These are phyloP conservation scores for Rhododendron ovatum DNA, from an alignment of 148 eudicot species.

Conservation along the genomic window DNA sequence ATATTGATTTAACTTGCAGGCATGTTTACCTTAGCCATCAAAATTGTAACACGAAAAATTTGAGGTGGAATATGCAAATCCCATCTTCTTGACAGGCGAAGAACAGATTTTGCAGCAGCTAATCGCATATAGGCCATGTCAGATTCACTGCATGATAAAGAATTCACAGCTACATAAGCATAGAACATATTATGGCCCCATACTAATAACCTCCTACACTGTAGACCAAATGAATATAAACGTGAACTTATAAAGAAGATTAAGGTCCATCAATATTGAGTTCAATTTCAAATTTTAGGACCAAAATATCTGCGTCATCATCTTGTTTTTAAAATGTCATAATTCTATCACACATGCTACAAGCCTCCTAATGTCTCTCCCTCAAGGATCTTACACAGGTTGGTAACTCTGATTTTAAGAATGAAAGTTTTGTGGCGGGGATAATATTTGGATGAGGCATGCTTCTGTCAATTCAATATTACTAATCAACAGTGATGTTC, in stretches of 20 bases:
- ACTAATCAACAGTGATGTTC: not conserved
- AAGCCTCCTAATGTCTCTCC: not conserved
- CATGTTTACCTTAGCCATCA: conserved; percentile 67
- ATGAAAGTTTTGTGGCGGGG: not conserved
- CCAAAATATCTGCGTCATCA: not conserved
- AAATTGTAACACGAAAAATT: conserved; percentile 53
- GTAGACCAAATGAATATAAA: not conserved
- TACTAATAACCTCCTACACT: not conserved
- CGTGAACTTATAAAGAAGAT: not conserved
- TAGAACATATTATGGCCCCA: not conserved
- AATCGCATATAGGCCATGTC: conserved; percentile 53
- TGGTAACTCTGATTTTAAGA: not conserved
- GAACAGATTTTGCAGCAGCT: conserved; percentile 87
- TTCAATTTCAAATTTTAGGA: not conserved
- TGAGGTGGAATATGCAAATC: conserved; percentile 74
- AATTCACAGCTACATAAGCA: conserved; percentile 6
- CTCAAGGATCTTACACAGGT: not conserved
- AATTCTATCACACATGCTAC: not conserved
- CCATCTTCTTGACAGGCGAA: conserved; percentile 88
- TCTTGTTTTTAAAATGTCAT: not conserved
- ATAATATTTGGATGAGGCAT: not conserved
- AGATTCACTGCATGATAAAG: conserved; percentile 46
- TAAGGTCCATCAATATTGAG: not conserved
- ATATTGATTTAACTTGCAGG: not conserved
- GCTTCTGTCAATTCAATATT: not conserved